A percentile compares a stretch with the other conserved stretches of the same genome.
phyloP scores from a whole-genome alignment of 345 rosid species.

The thale cress (Arabidopsis thaliana) region TAIR10.1 NC_003075.7:14797001-14797500 shows the following conservation, averaged over 20 bases:
- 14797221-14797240: conserved; percentile 97
- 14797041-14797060: conserved; percentile 80
- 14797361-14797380: conserved; percentile 85
- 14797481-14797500: conserved; percentile 98
- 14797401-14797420: conserved; percentile 60
- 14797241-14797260: conserved; percentile 97
- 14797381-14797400: conserved; percentile 75
- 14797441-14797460: not conserved
- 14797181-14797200: conserved; percentile 75
- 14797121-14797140: conserved; percentile 57
- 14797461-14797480: not conserved
- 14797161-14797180: conserved; percentile 60
- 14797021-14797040: conserved; percentile 58
- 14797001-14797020: conserved; percentile 52
- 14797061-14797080: conserved; percentile 84
- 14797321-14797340: not conserved
- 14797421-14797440: conserved; percentile 15
- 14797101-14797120: conserved; percentile 78
- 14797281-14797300: not conserved
- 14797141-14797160: conserved; percentile 55
- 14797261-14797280: conserved; percentile 49
- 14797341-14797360: conserved; percentile 78
- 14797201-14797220: conserved; percentile 73
- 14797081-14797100: conserved; percentile 88
- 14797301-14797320: not conserved